Evolutionary conservation across 768 basidiomycete species (phyloP).

Genomic region (Tremella yokohamensis): DNA sequence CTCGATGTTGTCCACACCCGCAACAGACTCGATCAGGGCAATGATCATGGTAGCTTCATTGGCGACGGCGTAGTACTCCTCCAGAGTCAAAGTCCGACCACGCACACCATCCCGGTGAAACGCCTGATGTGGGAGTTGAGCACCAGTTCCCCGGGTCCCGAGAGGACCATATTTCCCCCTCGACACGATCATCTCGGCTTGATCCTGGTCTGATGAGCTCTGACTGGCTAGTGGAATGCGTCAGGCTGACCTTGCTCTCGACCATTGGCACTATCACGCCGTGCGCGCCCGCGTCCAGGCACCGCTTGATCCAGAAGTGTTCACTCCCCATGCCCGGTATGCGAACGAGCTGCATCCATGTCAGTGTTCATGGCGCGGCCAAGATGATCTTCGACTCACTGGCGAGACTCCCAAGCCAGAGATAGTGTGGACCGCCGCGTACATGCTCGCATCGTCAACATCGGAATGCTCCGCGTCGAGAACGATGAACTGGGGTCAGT

Average conservation of each 20-base stretch:
- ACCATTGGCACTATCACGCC: constrained; percentile 13
- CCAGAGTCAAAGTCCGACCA: constrained; percentile 10
- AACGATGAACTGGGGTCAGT: constrained; percentile 6
- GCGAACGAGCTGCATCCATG: constrained; percentile 2
- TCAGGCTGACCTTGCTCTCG: constrained; percentile 4
- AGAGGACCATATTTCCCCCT: constrained; percentile 13
- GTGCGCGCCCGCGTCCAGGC: constrained; percentile 17
- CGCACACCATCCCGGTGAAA: constrained; percentile 8
- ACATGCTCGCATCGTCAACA: constrained; percentile 12
- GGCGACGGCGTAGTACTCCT: constrained; percentile 9
- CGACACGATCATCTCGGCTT: constrained; percentile 8
- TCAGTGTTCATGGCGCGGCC: background rate
- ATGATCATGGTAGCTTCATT: constrained; percentile 18
- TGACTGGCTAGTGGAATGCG: background rate
- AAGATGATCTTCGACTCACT: background rate
- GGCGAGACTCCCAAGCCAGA: constrained; percentile 7
- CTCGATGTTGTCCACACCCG: constrained; percentile 14
- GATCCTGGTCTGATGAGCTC: constrained; percentile 2
- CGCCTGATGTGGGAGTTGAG: constrained; percentile 9
- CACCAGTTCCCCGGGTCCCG: constrained; percentile 10
- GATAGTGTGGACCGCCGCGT: constrained; percentile 10
- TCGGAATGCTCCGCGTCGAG: constrained; percentile 9
- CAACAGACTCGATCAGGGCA: constrained; percentile 7
- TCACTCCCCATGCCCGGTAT: constrained; percentile 10
- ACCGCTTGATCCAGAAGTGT: constrained; percentile 12